These are phyloP conservation scores for Yarrowia sp. DNA, from an alignment of 805 yeast species.

Conservation along the genomic window DNA sequence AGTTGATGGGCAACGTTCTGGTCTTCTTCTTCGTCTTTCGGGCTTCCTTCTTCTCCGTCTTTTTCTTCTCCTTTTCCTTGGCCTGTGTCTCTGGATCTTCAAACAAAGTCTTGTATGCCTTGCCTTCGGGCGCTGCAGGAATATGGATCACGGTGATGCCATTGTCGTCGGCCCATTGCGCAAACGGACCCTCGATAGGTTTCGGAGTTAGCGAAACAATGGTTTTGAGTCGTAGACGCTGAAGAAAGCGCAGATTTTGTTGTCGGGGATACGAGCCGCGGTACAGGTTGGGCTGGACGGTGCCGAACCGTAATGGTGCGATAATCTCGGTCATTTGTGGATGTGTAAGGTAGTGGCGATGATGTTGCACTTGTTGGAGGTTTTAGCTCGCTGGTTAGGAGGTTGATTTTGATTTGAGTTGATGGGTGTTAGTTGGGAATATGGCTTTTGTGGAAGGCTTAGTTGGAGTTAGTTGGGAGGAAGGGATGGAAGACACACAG, in stretches of 20 bases:
- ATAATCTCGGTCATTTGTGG: conserved; percentile 29
- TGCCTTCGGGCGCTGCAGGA: conserved; percentile 24
- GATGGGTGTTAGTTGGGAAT: not conserved
- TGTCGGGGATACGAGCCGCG: conserved; percentile 87
- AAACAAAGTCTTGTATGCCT: conserved; percentile 17
- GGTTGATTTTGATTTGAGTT: not conserved
- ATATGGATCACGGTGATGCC: conserved; percentile 66
- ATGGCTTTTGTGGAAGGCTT: not conserved
- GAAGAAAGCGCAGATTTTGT: conserved; percentile 64
- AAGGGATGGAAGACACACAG: no score
- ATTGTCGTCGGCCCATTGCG: conserved; percentile 50
- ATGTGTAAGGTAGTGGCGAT: not conserved
- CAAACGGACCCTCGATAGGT: conserved; percentile 52
- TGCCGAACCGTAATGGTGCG: conserved; percentile 73
- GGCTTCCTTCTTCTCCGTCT: conserved; percentile 44
- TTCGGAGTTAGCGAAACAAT: conserved; percentile 78
- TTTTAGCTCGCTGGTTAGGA: not conserved
- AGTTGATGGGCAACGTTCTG: conserved; percentile 76
- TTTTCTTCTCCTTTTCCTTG: conserved; percentile 40
- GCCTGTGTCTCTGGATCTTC: not conserved
- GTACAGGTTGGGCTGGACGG: conserved; percentile 64
- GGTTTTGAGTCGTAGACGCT: conserved; percentile 61
- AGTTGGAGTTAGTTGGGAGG: not conserved
- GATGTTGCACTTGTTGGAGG: not conserved
- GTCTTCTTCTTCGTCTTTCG: conserved; percentile 63